Evolutionary conservation across 768 basidiomycete genomes (phyloP), one percentile per base, ranked within the genome.

Genomic region (Collybiopsis confluens): DNA sequence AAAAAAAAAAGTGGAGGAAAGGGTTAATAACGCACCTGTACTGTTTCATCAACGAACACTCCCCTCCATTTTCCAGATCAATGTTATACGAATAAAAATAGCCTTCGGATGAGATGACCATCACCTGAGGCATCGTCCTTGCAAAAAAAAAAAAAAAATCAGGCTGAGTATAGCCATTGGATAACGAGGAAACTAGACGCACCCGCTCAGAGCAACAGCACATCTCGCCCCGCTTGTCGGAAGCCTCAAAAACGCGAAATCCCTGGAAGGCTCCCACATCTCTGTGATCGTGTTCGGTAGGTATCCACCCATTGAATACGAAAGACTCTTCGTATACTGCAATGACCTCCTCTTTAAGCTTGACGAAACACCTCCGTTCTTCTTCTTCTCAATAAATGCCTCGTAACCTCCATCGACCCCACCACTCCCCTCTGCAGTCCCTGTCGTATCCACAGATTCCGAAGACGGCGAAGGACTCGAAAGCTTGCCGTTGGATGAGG

Each of bases 71-170:
- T 68, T 99, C 96, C 56, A 98, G 71, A 70, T 99, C 96, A 63
- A 99, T 96, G 61, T 80, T 90, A 68, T 98, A 98, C 15, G 88
- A 84, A 65, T 99, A 98, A 67, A 97, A 96, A 61, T 92, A 90
- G 1, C 96, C 96, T 54, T 98, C 94, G 0, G 91, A 90, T 0
- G 93, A 94, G 54, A 98, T 83, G 21, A 99, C 94, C 92, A 97
- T 96, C 10, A 98, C 88, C 56, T 99, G 96, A 0, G 96, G 95
- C 71, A 91, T 89, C 6, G 92, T 93, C 16, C 92, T 94, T 63
- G 15, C 7, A 45, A 41, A 27, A 24, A n/a, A n/a, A n/a, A n/a
- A n/a, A n/a, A n/a, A n/a, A n/a, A n/a, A n/a, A n/a, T n/a, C n/a
- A n/a, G n/a, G n/a, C n/a, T n/a, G n/a, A n/a, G n/a, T n/a, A n/a